These are phyloP conservation scores for Gillenia trifoliata DNA, from an alignment of 306 rosid genomes.

Conservation along the genomic window DNA sequence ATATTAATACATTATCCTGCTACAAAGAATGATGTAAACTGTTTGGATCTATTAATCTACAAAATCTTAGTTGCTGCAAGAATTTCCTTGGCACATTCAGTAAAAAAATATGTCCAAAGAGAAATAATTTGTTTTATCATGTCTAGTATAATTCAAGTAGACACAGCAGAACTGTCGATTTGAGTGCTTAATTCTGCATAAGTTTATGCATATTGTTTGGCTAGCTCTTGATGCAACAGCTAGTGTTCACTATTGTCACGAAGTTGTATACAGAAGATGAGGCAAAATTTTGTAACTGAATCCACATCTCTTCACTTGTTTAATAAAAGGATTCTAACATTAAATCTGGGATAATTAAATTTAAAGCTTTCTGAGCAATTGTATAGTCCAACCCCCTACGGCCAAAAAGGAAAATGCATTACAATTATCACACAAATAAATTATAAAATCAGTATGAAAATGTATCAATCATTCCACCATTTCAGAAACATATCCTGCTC, in stretches of 20 bases:
- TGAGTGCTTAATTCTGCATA: background rate
- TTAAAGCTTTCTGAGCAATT: background rate
- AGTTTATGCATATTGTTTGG: background rate
- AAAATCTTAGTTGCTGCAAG: background rate
- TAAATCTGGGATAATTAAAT: background rate
- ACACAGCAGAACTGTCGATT: background rate
- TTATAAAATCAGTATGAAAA: background rate
- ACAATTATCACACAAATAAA: background rate
- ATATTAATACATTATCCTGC: background rate
- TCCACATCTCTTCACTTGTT: background rate
- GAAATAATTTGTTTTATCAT: background rate
- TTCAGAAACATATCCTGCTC: background rate
- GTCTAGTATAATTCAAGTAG: background rate
- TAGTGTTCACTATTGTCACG: background rate
- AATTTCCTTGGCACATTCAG: background rate
- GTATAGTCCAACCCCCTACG: background rate
- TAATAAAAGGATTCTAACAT: background rate
- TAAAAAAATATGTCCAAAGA: background rate
- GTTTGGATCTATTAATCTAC: background rate
- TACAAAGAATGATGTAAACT: background rate
- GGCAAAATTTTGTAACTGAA: background rate
- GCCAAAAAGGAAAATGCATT: background rate
- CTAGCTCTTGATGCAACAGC: background rate
- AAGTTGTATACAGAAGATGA: background rate
- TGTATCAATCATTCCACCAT: background rate